Conservation (phyloP, 352 stramenopile species). For the Phytopythium mirpurense region DNA sequence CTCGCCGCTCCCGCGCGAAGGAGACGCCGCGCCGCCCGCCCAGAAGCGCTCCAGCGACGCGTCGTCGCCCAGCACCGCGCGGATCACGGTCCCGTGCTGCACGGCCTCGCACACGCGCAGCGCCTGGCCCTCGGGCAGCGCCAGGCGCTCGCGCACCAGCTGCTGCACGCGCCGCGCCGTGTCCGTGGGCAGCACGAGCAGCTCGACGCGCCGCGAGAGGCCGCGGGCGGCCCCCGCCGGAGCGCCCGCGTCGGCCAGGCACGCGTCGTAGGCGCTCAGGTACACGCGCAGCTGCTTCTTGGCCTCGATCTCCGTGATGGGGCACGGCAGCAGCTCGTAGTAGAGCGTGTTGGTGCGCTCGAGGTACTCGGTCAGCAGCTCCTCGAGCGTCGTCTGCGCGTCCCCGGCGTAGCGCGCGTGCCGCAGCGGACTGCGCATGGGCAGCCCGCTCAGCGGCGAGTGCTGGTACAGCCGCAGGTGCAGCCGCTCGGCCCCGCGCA, state of each 20-base stretch:
- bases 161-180: conserved; percentile 45
- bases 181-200: conserved; percentile 50
- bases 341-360: conserved; percentile 67
- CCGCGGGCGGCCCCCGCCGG: conserved; percentile 12
- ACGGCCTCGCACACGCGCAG: conserved; percentile 63
- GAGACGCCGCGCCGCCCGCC: conserved; percentile 11
- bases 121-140: conserved; percentile 24
- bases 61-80: conserved; percentile 31
- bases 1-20: conserved; percentile 21
- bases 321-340: conserved; percentile 63
- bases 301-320: conserved; percentile 82
- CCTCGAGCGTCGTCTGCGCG: conserved; percentile 54
- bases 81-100: conserved; percentile 52
- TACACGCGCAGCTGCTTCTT: conserved; percentile 79
- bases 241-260: conserved; percentile 42
- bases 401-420: conserved; percentile 61
- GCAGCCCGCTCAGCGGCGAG: conserved; percentile 51
- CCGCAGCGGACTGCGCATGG: conserved; percentile 63
- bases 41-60: conserved; percentile 46
- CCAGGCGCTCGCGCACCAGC: conserved; percentile 40
- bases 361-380: conserved; percentile 67
- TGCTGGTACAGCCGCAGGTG: conserved; percentile 82
- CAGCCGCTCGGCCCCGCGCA: conserved; percentile 35
- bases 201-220: conserved; percentile 41
- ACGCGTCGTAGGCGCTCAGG: conserved; percentile 73